Base-by-base conservation (phyloP, 2,329 filamentous ascomycete species). In the Lasiodiplodia theobromae region DNA sequence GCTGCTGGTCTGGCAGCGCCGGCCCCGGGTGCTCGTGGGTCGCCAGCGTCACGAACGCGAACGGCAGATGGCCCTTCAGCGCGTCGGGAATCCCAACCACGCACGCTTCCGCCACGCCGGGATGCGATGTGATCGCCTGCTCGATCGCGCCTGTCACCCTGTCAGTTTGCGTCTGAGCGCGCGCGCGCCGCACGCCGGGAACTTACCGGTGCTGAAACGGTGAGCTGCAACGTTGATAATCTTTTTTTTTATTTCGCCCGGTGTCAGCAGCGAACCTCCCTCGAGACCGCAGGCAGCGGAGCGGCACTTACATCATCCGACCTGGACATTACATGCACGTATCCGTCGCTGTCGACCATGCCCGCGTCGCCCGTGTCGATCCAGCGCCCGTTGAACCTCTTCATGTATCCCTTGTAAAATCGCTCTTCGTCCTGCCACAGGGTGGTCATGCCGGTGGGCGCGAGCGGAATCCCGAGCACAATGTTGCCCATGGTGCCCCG, bases 221-320 rank as follows among this genome's bases (percentile, higher is more conserved):
- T 97, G 94, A 5, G 94, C 94, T 51, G 94, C 94, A n/a, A 97
- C 94, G 76, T 97, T 97, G 76, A 97, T 94, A 69, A 97, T 91
- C 78, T 64, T 58, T 34, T 34, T 60, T 34, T 7, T 34, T 34
- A 34, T 34, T 34, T 34, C 31, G 44, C 60, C 44, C 47, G 10
- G 23, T 52, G 60, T 64, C 51, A 64, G 60, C 60, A 38, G 16
- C 44, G 44, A 31, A 23, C 21, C 60, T 31, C 47, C 31, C 31
- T 34, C 31, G 31, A 34, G 10, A 38, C 11, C 44, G 25, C n/a
- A n/a, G 31, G n/a, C 44, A 10, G 40, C 44, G 38, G 31, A 12
- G 8, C 14, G n/a, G 12, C 38, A 64, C 60, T 64, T 37, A 64
- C 60, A 64, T 97, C 94, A 81, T 97, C 94, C 38, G 85, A 86